These are phyloP conservation scores for Ascochyta pisi DNA, from an alignment of 2,329 filamentous ascomycete species.

Conservation along the genomic window DNA sequence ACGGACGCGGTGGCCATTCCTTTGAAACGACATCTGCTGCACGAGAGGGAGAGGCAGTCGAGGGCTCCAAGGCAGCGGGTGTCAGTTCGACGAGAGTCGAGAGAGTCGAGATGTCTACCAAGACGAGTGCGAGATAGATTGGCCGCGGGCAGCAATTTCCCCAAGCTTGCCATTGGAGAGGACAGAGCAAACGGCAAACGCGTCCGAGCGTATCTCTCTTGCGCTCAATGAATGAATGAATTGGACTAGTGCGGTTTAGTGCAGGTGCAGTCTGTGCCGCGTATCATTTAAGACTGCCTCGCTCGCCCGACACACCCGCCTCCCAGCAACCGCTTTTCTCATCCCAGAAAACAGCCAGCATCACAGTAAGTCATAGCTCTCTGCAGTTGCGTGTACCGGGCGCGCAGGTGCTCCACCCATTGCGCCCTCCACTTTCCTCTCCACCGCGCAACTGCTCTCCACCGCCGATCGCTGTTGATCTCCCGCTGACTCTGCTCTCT, in stretches of 20 bases:
- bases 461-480: conserved; percentile 22
- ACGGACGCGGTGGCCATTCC: conserved; percentile 19
- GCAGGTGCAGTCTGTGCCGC: conserved; percentile 22
- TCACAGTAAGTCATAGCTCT: conserved; percentile 12
- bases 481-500: conserved; percentile 33
- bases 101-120: background rate
- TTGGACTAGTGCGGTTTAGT: conserved; percentile 24
- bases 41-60: conserved; percentile 16
- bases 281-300: conserved; percentile 22
- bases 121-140: conserved; percentile 20
- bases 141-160: conserved; percentile 24
- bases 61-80: conserved; percentile 3
- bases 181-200: conserved; percentile 15
- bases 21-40: conserved; percentile 18
- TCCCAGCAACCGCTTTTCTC: conserved; percentile 14
- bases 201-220: conserved; percentile 37
- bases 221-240: conserved; percentile 7
- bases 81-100: background rate
- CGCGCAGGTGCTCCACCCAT: conserved; percentile 13
- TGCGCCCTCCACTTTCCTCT: conserved; percentile 6
- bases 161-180: conserved; percentile 1
- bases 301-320: conserved; percentile 16
- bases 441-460: conserved; percentile 13
- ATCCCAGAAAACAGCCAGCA: conserved; percentile 18
- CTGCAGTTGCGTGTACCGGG: background rate